These are phyloP conservation scores for Scenedesmus sp. DNA, from an alignment of 163 green algal species.

Conservation along the genomic window DNA sequence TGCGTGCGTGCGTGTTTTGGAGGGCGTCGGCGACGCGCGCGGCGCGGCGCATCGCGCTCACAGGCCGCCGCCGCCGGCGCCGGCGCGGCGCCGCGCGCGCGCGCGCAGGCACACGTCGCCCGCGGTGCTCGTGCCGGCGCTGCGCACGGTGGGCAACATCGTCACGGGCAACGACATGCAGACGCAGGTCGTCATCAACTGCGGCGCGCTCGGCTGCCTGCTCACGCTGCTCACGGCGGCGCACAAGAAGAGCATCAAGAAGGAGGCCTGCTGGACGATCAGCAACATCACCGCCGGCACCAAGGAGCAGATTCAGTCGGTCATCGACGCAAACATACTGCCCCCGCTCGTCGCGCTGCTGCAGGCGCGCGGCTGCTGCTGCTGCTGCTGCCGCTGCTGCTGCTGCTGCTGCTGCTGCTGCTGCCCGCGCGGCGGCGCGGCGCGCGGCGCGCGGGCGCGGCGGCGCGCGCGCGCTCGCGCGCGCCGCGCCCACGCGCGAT, in stretches of 20 bases:
- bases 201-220: slow-evolving; percentile 90
- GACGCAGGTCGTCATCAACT: slow-evolving; percentile 99
- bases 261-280: slow-evolving; percentile 99
- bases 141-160: slow-evolving; percentile 99
- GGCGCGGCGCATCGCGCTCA: too few relatives aligned
- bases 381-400: too few relatives aligned
- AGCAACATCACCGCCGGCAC: slow-evolving; percentile 97
- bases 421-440: not conserved
- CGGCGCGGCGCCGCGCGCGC: not conserved
- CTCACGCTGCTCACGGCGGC: slow-evolving; percentile 90
- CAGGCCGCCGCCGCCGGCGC: not conserved
- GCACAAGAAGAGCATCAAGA: slow-evolving; percentile 99
- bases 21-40: too few relatives aligned
- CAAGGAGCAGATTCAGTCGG: slow-evolving; percentile 89
- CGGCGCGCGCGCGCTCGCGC: not conserved
- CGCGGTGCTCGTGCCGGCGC: slow-evolving; percentile 95
- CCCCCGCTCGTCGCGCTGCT: slow-evolving; percentile 93
- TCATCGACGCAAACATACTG: slow-evolving; percentile 94
- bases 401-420: too few relatives aligned
- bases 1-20: not conserved
- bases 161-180: slow-evolving; percentile 99
- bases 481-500: not conserved
- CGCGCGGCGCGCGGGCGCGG: not conserved
- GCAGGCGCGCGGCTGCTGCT: slow-evolving; percentile 10
- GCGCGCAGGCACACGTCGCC: slow-evolving; percentile 77